These are phyloP conservation scores for Monosporascus ibericus DNA, from an alignment of 2,329 filamentous ascomycete species.

Conservation along the genomic window DNA sequence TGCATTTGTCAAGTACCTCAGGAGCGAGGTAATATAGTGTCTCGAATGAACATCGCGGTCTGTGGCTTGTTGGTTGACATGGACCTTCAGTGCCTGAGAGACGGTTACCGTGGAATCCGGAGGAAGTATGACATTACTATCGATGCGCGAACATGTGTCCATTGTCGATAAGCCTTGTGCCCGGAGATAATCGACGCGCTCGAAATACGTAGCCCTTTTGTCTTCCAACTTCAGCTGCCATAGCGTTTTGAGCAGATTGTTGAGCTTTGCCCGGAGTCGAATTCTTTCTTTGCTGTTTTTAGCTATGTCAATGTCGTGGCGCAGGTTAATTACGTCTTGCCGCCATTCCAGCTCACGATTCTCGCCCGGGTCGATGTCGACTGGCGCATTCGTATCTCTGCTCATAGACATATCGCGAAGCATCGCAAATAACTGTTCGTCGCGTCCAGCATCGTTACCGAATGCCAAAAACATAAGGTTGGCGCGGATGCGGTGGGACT, in stretches of 20 bases:
- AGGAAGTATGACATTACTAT: background rate
- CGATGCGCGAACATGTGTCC: background rate
- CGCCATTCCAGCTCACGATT: too few species aligned
- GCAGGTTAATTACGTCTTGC: background rate
- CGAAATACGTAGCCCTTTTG: background rate
- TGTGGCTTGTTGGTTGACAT: background rate
- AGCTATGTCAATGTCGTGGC: background rate
- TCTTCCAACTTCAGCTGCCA: background rate
- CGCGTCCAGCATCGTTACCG: background rate
- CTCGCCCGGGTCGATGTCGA: background rate
- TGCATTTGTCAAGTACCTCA: background rate
- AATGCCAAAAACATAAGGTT: background rate
- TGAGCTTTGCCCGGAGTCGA: background rate
- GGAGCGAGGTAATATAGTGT: background rate
- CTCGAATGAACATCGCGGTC: background rate
- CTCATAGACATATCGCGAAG: background rate
- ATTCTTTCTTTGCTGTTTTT: background rate
- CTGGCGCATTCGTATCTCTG: background rate
- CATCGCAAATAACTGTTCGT: too few species aligned
- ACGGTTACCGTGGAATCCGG: background rate
- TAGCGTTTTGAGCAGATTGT: background rate
- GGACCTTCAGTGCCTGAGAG: background rate
- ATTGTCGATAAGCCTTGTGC: background rate
- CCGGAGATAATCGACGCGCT: background rate
- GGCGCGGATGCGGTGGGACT: background rate